Conservation (phyloP, 352 stramenopile species). For the Pythium aristosporum region DNA sequence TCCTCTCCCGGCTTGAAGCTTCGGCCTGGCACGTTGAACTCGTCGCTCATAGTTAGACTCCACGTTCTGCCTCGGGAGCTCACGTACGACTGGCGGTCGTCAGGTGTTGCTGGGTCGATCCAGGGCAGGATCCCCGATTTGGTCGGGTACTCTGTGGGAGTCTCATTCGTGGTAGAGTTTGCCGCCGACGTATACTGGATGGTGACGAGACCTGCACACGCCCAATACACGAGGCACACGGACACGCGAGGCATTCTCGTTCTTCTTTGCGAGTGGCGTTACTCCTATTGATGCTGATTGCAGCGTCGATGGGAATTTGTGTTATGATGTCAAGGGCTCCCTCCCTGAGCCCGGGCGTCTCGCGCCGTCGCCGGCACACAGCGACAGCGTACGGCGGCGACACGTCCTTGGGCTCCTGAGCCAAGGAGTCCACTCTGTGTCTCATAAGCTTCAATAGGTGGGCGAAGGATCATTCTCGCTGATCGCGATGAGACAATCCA, state of each 20-base stretch:
- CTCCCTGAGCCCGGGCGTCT: too few relatives aligned
- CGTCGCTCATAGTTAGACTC: conserved; percentile 73
- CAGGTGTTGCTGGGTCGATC: conserved; percentile 49
- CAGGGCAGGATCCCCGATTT: conserved; percentile 47
- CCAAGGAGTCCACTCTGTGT: too few relatives aligned
- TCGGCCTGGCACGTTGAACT: conserved; percentile 61
- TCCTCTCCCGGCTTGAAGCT: conserved; percentile 62
- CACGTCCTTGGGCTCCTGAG: too few relatives aligned
- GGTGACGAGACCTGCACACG: not conserved
- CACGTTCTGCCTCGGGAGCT: conserved; percentile 38
- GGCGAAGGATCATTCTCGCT: too few relatives aligned
- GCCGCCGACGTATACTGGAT: not conserved
- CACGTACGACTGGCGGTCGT: conserved; percentile 29
- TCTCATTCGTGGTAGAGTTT: conserved; percentile 1
- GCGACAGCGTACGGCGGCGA: too few relatives aligned
- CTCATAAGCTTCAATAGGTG: too few relatives aligned
- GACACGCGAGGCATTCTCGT: not conserved
- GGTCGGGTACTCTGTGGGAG: conserved; percentile 21
- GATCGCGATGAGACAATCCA: too few relatives aligned
- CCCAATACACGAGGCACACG: not conserved
- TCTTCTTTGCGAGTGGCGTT: not conserved
- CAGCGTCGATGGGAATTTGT: too few relatives aligned
- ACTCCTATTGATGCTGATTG: too few relatives aligned
- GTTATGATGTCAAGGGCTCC: too few relatives aligned
- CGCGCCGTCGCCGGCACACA: too few relatives aligned